Evolutionary conservation across 306 rosid genomes (phyloP), one percentile per base, ranked within the genome.

Genomic region (Elaeagnus macrophylla): DNA sequence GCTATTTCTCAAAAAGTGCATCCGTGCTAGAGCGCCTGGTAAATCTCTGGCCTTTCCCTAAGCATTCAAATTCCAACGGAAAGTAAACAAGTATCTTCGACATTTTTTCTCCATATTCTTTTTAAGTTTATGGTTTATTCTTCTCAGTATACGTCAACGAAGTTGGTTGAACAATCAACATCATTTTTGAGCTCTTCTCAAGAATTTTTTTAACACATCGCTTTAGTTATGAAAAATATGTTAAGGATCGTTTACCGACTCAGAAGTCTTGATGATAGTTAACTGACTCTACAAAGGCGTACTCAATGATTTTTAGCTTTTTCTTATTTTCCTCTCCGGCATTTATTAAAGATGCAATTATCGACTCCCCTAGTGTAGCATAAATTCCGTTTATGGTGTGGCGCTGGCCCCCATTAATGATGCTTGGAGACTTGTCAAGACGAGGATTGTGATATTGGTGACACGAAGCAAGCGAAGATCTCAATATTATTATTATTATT

Each of bases 31-130:
- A 91, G 78, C 95, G 99, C 73, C 79, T 91, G 37, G 99, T 74
- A 38, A 84, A 91, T 66, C 86, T 91, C 56, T 91, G 99, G 99
- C 96, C 95, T 63, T 91, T 91, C 81, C 81, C 83, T 73, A 86
- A 77, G 72, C 74, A 82, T 44, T 51, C 65, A 54, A 67, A 50
- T 71, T 57, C 77, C 43, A 65, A 62, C 35, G 83, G 79, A 37
- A 87, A 65, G 75, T 91, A 78, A 5, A 76, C 46, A 9, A 50
- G 19, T 0, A 48, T 49, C 39, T 48, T 53, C 25, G 41, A 56
- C 55, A 14, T 57, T 45, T 39, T 39, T 18, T 54, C 43, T 6
- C 12, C 7, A 9, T 12, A 12, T 44, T 12, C 14, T 44, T 44
- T 44, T 45, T 19, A 12, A 37, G 19, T 59, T 43, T 57, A 39